phyloP scores from a whole-genome alignment of 306 rosid species.

The cucumber (Cucumis sativus) region DNA sequence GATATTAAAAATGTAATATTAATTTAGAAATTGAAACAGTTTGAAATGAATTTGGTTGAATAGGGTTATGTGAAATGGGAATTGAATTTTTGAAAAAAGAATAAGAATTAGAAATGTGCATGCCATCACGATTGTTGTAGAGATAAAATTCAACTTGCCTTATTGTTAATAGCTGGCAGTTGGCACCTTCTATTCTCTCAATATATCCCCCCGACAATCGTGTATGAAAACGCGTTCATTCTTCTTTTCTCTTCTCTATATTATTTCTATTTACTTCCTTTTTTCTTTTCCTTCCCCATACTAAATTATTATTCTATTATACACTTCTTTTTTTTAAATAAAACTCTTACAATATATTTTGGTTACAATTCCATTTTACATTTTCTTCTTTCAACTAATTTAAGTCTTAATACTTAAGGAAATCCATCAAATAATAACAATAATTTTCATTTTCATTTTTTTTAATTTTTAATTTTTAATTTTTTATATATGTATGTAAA shows the following conservation, averaged over 20 bases:
- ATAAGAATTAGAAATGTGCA: not conserved
- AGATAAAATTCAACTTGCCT: not conserved
- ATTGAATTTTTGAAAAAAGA: not conserved
- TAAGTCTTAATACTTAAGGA: no score
- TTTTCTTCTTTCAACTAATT: no score
- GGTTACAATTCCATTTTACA: no score
- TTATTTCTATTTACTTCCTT: not conserved
- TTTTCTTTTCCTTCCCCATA: not conserved
- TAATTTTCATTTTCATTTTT: no score
- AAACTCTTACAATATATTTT: no score
- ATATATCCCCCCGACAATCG: not conserved
- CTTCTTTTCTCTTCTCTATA: not conserved
- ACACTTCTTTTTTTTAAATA: not conserved
- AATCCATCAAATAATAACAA: no score
- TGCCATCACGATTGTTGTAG: slow-evolving; percentile 2
- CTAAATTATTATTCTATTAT: not conserved
- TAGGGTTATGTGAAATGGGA: not conserved
- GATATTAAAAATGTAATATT: no score
- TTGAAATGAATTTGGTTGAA: no score
- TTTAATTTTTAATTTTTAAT: no score
- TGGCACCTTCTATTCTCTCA: not conserved
- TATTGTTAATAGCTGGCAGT: not conserved
- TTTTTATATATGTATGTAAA: no score
- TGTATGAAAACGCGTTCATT: slow-evolving; percentile 2
- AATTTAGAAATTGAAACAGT: not conserved